Base-by-base conservation (phyloP, 257 asterid genomes). In the Voacanga thouarsii region DNA sequence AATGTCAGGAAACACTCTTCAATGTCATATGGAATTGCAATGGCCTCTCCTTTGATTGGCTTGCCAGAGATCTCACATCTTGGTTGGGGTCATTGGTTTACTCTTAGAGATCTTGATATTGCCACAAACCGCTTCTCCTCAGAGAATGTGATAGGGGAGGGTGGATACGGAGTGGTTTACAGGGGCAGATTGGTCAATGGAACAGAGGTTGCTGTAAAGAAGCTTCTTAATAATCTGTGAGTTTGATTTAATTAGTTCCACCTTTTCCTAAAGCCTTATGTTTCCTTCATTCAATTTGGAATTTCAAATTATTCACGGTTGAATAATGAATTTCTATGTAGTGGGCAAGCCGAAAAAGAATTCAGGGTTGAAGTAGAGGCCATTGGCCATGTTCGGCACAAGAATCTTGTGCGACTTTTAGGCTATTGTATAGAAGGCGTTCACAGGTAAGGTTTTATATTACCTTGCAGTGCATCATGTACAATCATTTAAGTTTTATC, bases 61-160 rank as follows among this genome's bases (percentile, higher is more conserved):
- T 88, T 95, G 93, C 98, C 98, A 0, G 99, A 95, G 84, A 56
- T 87, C 55, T 95, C 99, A 63, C 99, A 95, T 82, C 96, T 95
- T 75, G 99, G 99, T 43, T 95, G 99, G 99, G 99, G 99, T 75
- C 99, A 93, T 82, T 95, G 99, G 99, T 95, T 95, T 90, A 93
- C 98, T 0, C 98, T 93, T 44, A 81, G 99, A 82, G 99, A 95
- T 83, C 99, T 95, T 71, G 94, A 90, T 75, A 79, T 86, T 72
- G 99, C 99, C 21, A 95, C 99, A 0, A 87, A 79, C 67, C 91
- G 96, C 44, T 95, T 95, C 85, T 85, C 96, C 19, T 76, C 87
- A 1, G 96, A 91, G 72, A 83, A 92, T 84, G 83, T 93, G 75
- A 78, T 95, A 69, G 99, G 99, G 57, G 98, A 95, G 86, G 98